phyloP scores from a whole-genome alignment of 1,139 yeast genomes.

The Geotrichum reessii region DNA sequence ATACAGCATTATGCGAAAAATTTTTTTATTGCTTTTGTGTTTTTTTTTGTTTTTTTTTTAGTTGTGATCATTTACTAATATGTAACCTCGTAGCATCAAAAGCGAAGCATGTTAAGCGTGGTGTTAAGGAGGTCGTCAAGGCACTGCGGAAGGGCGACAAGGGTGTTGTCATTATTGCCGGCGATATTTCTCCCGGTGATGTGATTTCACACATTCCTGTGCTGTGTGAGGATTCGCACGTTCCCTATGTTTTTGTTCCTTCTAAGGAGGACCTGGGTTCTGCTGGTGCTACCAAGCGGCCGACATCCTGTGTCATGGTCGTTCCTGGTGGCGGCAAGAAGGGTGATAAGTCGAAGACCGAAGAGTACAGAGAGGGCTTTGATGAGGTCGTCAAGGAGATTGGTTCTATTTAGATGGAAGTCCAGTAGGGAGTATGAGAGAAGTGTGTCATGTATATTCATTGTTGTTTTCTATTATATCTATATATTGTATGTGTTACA shows the following conservation, averaged over 20 bases:
- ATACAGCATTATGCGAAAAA: too few species aligned
- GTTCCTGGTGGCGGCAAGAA: slow-evolving; percentile 95
- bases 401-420: slow-evolving; percentile 30
- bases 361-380: slow-evolving; percentile 85
- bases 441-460: not conserved
- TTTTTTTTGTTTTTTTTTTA: not conserved
- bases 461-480: slow-evolving; percentile 4
- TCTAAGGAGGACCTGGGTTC: slow-evolving; percentile 97
- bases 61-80: slow-evolving; percentile 2
- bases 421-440: not conserved
- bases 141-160: slow-evolving; percentile 96
- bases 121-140: slow-evolving; percentile 97
- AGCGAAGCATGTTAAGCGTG: slow-evolving; percentile 97
- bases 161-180: slow-evolving; percentile 93
- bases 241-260: slow-evolving; percentile 89
- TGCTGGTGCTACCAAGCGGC: slow-evolving; percentile 98
- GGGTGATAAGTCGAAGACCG: slow-evolving; percentile 61
- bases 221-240: slow-evolving; percentile 87
- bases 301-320: slow-evolving; percentile 95
- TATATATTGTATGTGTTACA: not conserved
- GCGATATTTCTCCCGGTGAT: slow-evolving; percentile 96
- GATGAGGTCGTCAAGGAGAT: slow-evolving; percentile 96
- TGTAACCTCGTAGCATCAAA: slow-evolving; percentile 58
- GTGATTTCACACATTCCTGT: slow-evolving; percentile 97
- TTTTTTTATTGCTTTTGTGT: not conserved